Conservation (phyloP, 306 rosid species). For the Potentilla sterilis region DNA sequence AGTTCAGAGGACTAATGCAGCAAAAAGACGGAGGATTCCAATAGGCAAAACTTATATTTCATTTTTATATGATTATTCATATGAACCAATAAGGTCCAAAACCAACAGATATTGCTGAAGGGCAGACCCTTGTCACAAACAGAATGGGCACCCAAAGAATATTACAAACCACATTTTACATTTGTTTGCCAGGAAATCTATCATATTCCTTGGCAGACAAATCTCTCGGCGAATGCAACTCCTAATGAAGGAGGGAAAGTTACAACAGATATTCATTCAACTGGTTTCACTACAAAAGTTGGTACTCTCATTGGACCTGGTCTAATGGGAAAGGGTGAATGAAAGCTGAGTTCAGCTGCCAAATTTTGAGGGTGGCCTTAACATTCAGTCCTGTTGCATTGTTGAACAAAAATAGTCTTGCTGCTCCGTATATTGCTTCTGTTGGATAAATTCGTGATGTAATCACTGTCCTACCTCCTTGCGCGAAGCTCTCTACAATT, state of each 20-base stretch:
- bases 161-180: not conserved
- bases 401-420: constrained; percentile 71
- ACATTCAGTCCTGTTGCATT: constrained; percentile 64
- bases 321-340: constrained; percentile 67
- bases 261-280: not conserved
- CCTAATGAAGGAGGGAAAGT: not conserved
- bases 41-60: not conserved
- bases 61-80: not conserved
- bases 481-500: constrained; percentile 73
- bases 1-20: not conserved
- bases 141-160: constrained; percentile 8
- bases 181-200: not conserved
- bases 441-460: constrained; percentile 84
- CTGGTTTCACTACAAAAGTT: not conserved
- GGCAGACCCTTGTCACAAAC: not conserved
- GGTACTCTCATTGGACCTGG: constrained; percentile 9
- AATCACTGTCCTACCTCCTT: constrained; percentile 78
- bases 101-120: not conserved
- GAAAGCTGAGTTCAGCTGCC: constrained; percentile 73
- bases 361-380: constrained; percentile 63
- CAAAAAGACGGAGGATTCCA: not conserved
- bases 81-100: not conserved
- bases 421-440: constrained; percentile 75
- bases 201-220: not conserved
- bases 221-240: not conserved